Evolutionary conservation across 495 filamentous ascomycete genomes (phyloP).

Genomic region (Chaetomium fimeti): DNA sequence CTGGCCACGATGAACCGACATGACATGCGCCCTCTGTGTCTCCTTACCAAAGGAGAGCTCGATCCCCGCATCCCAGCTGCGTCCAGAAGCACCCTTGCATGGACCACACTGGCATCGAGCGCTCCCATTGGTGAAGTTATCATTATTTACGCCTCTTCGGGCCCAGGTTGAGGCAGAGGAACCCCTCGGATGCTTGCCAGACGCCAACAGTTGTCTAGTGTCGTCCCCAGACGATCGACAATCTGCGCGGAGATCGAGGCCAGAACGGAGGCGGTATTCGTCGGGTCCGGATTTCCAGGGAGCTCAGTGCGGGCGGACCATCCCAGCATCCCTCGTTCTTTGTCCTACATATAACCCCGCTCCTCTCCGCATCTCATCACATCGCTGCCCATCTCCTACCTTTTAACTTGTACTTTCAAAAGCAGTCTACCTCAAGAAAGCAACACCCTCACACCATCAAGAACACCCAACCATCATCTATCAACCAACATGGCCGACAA

Average conservation of each 20-base stretch:
- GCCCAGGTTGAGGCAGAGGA: neutral
- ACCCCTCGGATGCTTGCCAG: neutral
- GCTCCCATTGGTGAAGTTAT: constrained; percentile 33
- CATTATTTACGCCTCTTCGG: constrained; percentile 9
- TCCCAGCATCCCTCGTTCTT: constrained; percentile 8
- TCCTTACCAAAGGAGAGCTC: neutral
- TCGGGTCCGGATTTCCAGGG: constrained; percentile 8
- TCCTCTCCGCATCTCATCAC: constrained; percentile 5
- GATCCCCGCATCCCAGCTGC: constrained; percentile 7
- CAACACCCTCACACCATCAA: neutral
- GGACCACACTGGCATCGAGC: neutral
- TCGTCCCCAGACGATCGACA: neutral
- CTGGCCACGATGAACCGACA: too few relatives aligned
- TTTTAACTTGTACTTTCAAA: neutral
- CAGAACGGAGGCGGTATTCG: neutral
- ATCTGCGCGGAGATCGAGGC: constrained; percentile 5
- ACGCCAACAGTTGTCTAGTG: neutral
- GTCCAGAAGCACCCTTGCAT: neutral
- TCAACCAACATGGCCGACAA: constrained; percentile 22
- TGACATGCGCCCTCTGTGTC: neutral
- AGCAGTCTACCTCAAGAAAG: neutral
- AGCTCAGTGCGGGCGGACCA: neutral
- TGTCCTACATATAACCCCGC: constrained; percentile 19
- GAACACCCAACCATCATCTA: neutral
- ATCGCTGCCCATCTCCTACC: neutral